phyloP scores from a whole-genome alignment of 805 yeast genomes.

The Metschnikowia drakensbergensis region DNA sequence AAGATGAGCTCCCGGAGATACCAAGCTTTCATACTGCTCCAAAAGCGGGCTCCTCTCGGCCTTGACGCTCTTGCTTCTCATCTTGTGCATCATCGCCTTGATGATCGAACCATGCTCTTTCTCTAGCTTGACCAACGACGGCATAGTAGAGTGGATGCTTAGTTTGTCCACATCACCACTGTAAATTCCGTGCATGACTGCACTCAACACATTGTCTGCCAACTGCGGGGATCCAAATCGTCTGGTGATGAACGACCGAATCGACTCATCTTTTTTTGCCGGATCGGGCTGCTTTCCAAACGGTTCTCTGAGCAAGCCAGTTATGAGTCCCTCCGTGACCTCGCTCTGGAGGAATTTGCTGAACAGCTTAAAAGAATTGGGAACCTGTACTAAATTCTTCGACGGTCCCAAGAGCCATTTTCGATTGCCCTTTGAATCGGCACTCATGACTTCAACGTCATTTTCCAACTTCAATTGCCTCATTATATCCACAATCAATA shows the following conservation, averaged over 20 bases:
- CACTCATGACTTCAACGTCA: constrained; percentile 56
- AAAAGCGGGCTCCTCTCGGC: constrained; percentile 19
- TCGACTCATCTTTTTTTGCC: constrained; percentile 56
- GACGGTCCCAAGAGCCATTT: constrained; percentile 57
- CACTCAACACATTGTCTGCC: constrained; percentile 64
- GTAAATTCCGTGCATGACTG: constrained; percentile 83
- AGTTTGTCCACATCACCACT: constrained; percentile 65
- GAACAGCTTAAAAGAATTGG: constrained; percentile 37
- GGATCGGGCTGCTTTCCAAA: constrained; percentile 28
- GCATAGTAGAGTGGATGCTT: constrained; percentile 62
- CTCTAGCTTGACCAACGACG: constrained; percentile 56
- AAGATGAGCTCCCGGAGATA: constrained; percentile 42
- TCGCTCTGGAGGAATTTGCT: constrained; percentile 38
- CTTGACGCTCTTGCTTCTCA: constrained; percentile 12
- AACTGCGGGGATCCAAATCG: constrained; percentile 58
- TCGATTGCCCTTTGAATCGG: constrained; percentile 59
- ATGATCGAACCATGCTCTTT: constrained; percentile 55
- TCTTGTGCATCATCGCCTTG: constrained; percentile 39
- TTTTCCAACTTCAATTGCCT: constrained; percentile 44
- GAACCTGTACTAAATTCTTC: constrained; percentile 51
- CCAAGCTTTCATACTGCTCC: constrained; percentile 33
- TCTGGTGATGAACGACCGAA: constrained; percentile 61
- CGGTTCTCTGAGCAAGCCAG: constrained; percentile 50
- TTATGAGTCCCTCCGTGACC: constrained; percentile 41
- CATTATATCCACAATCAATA: constrained; percentile 61